A percentile compares a stretch with the other conserved stretches of the same genome.
Evolutionary conservation across 2,329 filamentous ascomycete genomes (phyloP).

Genomic region (Mariannaea sp.): DNA sequence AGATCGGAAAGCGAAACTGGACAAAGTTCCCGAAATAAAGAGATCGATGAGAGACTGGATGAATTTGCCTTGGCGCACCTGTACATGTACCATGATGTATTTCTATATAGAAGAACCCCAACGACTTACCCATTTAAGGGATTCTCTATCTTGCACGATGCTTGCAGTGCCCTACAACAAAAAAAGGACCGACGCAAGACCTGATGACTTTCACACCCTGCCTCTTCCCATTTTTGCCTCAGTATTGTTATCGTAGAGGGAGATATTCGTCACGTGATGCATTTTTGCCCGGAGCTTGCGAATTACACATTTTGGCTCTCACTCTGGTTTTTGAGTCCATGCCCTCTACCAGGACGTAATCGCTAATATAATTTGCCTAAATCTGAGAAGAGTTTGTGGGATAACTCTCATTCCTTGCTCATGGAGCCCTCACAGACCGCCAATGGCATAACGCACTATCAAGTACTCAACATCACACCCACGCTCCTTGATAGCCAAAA

Average conservation of each 20-base stretch:
- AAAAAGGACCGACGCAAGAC: too few species aligned
- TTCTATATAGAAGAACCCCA: constrained; percentile 38
- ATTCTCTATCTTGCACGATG: neutral
- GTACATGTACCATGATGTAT: constrained; percentile 44
- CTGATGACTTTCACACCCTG: too few species aligned
- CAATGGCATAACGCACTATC: constrained; percentile 57
- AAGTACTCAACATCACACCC: constrained; percentile 61
- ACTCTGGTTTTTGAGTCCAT: too few species aligned
- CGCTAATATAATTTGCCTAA: neutral
- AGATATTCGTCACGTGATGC: constrained; percentile 41
- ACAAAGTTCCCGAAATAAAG: constrained; percentile 61
- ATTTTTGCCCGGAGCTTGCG: too few species aligned
- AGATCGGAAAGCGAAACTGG: constrained; percentile 62
- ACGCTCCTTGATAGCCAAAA: constrained; percentile 51
- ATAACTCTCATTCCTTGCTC: neutral
- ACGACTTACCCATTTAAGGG: constrained; percentile 21
- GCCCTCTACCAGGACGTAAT: neutral
- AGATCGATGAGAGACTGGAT: constrained; percentile 23
- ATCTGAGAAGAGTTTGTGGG: too few species aligned
- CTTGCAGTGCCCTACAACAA: too few species aligned
- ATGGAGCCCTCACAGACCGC: constrained; percentile 20
- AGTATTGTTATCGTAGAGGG: too few species aligned
- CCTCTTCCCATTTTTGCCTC: too few species aligned
- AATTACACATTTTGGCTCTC: too few species aligned
- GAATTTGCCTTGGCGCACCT: constrained; percentile 29